A percentile compares a stretch with the other conserved stretches of the same genome.
Conservation (phyloP, 768 basidiomycete species). For the Rubroboletus satanas region DNA sequence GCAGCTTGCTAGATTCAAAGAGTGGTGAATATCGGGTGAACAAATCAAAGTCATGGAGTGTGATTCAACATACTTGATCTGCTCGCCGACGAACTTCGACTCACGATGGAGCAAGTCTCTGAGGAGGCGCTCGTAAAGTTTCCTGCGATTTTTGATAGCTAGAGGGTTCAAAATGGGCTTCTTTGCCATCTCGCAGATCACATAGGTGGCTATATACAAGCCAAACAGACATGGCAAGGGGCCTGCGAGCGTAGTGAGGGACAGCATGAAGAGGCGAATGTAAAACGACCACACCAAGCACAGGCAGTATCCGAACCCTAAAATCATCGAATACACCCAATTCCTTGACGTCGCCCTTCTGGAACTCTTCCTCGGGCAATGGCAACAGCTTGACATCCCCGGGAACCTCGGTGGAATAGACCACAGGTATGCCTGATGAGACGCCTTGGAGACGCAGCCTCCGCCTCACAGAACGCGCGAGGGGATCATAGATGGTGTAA, state of each 20-base stretch:
- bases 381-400: slow-evolving; percentile 86
- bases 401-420: slow-evolving; percentile 94
- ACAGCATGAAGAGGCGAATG: neutral
- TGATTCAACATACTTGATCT: slow-evolving; percentile 49
- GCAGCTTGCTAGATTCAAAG: slow-evolving; percentile 51
- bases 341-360: slow-evolving; percentile 85
- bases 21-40: neutral
- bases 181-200: slow-evolving; percentile 80
- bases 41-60: neutral
- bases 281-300: slow-evolving; percentile 56
- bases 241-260: slow-evolving; percentile 11
- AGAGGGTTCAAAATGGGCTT: slow-evolving; percentile 82
- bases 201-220: slow-evolving; percentile 82
- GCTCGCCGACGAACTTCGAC: slow-evolving; percentile 56
- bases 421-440: slow-evolving; percentile 72
- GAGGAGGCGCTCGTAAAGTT: slow-evolving; percentile 77
- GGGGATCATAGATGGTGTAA: slow-evolving; percentile 86
- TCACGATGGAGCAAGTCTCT: slow-evolving; percentile 76
- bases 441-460: slow-evolving; percentile 64
- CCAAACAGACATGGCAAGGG: slow-evolving; percentile 91
- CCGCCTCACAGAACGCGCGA: slow-evolving; percentile 85
- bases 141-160: slow-evolving; percentile 79
- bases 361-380: slow-evolving; percentile 86
- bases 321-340: slow-evolving; percentile 90
- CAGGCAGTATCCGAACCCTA: slow-evolving; percentile 88